Percentiles rank a stretch among this genome's conserved stretches.
Evolutionary conservation across 2,329 filamentous ascomycete genomes (phyloP).

Genomic region (Immersiporthe knoxdaviesiana): DNA sequence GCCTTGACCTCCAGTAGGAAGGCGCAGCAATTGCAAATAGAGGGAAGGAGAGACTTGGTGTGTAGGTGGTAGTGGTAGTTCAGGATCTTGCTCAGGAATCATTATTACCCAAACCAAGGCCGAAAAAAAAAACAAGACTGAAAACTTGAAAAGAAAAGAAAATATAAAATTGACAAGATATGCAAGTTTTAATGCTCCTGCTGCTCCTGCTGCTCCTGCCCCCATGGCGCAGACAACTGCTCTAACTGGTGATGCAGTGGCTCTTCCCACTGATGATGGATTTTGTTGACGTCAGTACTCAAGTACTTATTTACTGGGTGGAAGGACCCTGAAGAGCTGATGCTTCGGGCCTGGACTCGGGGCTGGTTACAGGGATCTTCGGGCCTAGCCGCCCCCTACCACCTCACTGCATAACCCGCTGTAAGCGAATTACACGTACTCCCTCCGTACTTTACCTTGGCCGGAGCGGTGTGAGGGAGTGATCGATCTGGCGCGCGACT

Average conservation of each 20-base stretch:
- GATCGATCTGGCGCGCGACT: too few relatives aligned
- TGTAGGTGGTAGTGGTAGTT: too few relatives aligned
- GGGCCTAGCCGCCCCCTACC: neutral
- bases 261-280: neutral
- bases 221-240: neutral
- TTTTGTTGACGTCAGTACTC: slow-evolving; percentile 4
- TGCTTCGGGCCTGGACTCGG: neutral
- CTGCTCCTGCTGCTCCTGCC: too few relatives aligned
- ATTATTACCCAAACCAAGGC: neutral
- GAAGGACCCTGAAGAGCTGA: neutral
- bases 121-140: slow-evolving; percentile 4
- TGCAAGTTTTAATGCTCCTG: too few relatives aligned
- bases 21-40: too few relatives aligned
- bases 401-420: neutral
- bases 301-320: neutral
- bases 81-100: neutral
- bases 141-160: too few relatives aligned
- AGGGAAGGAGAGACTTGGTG: too few relatives aligned
- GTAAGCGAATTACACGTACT: too few relatives aligned
- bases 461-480: too few relatives aligned
- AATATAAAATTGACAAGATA: too few relatives aligned
- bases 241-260: neutral
- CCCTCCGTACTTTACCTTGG: neutral
- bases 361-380: neutral
- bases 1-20: too few relatives aligned